A percentile compares a stretch with the other conserved stretches of the same genome.
Evolutionary conservation across 805 yeast species (phyloP).

Genomic region (Candida ovalis): DNA sequence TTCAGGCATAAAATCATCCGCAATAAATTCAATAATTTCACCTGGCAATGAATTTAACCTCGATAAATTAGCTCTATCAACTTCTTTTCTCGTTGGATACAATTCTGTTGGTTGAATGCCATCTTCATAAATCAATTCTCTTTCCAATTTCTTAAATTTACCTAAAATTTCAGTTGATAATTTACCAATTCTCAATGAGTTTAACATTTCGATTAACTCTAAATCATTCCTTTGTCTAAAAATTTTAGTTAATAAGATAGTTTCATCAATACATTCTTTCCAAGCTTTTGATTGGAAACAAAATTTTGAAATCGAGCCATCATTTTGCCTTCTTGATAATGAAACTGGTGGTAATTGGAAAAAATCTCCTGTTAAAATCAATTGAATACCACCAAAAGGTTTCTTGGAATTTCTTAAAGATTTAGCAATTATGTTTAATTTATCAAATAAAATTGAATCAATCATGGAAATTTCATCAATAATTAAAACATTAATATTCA

Average conservation of each 20-base stretch:
- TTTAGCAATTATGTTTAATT: constrained; percentile 68
- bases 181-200: constrained; percentile 72
- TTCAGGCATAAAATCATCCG: constrained; percentile 36
- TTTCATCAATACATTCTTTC: constrained; percentile 57
- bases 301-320: constrained; percentile 40
- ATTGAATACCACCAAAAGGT: constrained; percentile 94
- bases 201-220: constrained; percentile 72
- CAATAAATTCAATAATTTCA: constrained; percentile 37
- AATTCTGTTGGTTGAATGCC: constrained; percentile 88
- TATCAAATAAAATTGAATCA: constrained; percentile 72
- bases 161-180: constrained; percentile 45
- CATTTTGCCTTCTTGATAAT: constrained; percentile 21
- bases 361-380: constrained; percentile 91
- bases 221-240: constrained; percentile 86
- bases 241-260: constrained; percentile 70
- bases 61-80: constrained; percentile 63
- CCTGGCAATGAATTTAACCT: constrained; percentile 52
- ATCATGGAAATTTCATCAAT: constrained; percentile 96
- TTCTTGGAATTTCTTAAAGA: constrained; percentile 38
- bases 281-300: constrained; percentile 77
- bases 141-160: constrained; percentile 50
- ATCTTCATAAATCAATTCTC: constrained; percentile 58
- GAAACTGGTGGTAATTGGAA: constrained; percentile 92
- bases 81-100: constrained; percentile 83
- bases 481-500: constrained; percentile 60